Conservation (phyloP, 306 rosid genomes). For the Vachellia pachyceras region DNA sequence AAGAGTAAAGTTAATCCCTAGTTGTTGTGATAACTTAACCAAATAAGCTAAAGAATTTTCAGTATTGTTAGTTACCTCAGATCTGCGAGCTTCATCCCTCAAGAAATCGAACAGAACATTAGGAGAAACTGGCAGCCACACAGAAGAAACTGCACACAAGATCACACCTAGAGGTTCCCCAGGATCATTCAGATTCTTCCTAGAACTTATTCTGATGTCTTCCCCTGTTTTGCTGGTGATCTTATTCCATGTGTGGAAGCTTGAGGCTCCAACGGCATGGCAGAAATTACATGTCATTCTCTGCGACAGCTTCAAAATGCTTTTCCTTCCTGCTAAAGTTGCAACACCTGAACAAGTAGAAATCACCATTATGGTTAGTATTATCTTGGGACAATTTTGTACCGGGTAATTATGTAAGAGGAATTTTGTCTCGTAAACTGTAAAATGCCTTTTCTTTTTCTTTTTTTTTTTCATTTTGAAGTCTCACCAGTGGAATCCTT, state of each 20-base stretch:
- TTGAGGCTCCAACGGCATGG: conserved; percentile 87
- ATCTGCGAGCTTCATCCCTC: conserved; percentile 75
- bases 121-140: conserved; percentile 85
- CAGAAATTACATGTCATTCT: conserved; percentile 87
- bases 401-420: too few relatives aligned
- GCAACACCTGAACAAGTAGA: conserved; percentile 64
- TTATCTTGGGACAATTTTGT: background rate
- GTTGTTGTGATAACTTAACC: background rate
- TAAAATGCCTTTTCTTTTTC: too few relatives aligned
- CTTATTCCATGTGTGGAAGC: conserved; percentile 85
- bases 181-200: conserved; percentile 95
- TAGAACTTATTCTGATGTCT: conserved; percentile 80
- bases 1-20: background rate
- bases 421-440: too few relatives aligned
- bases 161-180: conserved; percentile 91
- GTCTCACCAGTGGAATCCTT: conserved; percentile 70
- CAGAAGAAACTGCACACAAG: conserved; percentile 90
- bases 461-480: too few relatives aligned
- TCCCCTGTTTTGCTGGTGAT: conserved; percentile 84
- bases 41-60: background rate
- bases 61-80: conserved; percentile 63
- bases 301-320: conserved; percentile 87
- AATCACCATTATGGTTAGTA: background rate
- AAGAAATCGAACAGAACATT: conserved; percentile 70
- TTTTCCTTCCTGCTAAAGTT: conserved; percentile 94